Percentiles rank a stretch among this genome's conserved stretches.
Conservation (phyloP, 1,284 basidiomycete genomes). For the Sporisorium sorghi region DNA sequence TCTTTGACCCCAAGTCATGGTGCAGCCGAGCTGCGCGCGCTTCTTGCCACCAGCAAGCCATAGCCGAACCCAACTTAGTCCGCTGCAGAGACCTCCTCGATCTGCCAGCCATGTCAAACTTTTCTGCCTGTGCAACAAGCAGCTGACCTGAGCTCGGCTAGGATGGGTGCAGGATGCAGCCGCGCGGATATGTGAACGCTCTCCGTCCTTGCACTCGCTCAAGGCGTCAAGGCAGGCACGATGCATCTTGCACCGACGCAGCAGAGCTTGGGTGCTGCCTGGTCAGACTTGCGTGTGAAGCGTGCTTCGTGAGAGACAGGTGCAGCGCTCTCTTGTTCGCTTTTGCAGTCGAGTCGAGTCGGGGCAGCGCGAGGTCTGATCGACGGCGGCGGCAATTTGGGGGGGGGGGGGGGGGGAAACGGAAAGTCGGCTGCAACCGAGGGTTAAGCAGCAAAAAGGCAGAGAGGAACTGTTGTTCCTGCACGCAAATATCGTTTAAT, state of each 20-base stretch:
- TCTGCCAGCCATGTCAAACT: slow-evolving; percentile 16
- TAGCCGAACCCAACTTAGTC: background rate
- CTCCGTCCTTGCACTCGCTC: background rate
- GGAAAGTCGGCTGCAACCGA: background rate
- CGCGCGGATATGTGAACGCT: background rate
- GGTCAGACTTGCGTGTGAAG: too few relatives aligned
- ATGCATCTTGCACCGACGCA: slow-evolving; percentile 7
- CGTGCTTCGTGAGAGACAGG: background rate
- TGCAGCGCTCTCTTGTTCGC: background rate
- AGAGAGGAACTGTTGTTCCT: background rate
- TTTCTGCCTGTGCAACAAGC: background rate
- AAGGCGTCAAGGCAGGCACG: slow-evolving; percentile 17
- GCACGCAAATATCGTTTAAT: slow-evolving; percentile 19
- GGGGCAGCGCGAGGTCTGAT: background rate
- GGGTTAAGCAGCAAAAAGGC: background rate
- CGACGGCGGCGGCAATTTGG: too few relatives aligned
- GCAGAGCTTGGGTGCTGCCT: too few relatives aligned
- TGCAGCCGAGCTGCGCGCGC: background rate
- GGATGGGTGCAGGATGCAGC: background rate
- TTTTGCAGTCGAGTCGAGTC: background rate
- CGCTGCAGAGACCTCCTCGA: slow-evolving; percentile 1
- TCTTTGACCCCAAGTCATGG: background rate
- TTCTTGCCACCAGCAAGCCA: too few relatives aligned
- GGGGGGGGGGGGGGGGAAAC: too few relatives aligned
- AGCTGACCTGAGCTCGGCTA: slow-evolving; percentile 20